Evolutionary conservation across 768 basidiomycete species (phyloP).

Genomic region (Daedaleopsis sinensis): DNA sequence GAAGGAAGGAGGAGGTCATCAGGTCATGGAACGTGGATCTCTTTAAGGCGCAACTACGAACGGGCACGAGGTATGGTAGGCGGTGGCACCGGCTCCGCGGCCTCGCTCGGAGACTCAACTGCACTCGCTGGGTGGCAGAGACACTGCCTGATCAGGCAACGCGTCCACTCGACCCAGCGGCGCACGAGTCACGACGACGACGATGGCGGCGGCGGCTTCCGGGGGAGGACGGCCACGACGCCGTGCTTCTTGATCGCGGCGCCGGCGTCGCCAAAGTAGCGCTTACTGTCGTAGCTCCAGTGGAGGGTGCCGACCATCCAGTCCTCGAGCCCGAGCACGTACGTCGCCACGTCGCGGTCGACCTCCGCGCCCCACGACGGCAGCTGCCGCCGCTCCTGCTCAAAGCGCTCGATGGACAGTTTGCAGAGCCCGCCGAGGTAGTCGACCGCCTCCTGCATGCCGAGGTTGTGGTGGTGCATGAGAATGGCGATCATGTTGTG

Average conservation of each 20-base stretch:
- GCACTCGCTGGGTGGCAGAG: not conserved
- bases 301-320: conserved; percentile 76
- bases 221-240: conserved; percentile 46
- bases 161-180: not conserved
- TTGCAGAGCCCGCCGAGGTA: conserved; percentile 63
- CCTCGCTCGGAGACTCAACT: not conserved
- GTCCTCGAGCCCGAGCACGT: conserved; percentile 64
- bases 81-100: not conserved
- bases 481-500: conserved; percentile 74
- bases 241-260: conserved; percentile 55
- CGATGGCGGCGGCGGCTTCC: conserved; percentile 2
- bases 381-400: conserved; percentile 43
- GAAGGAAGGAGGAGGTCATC: no score
- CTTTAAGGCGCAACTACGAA: not conserved
- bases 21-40: no score
- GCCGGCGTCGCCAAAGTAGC: conserved; percentile 69
- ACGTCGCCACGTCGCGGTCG: conserved; percentile 58
- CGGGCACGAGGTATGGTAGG: not conserved
- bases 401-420: conserved; percentile 55
- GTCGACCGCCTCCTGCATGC: conserved; percentile 64
- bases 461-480: conserved; percentile 58
- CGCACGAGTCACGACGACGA: not conserved
- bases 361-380: conserved; percentile 67
- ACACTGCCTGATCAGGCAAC: not conserved
- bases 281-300: conserved; percentile 71